Percentiles rank a stretch among this genome's conserved stretches.
phyloP scores from a whole-genome alignment of 2,329 filamentous ascomycete genomes.

The Onygena corvina region DNA sequence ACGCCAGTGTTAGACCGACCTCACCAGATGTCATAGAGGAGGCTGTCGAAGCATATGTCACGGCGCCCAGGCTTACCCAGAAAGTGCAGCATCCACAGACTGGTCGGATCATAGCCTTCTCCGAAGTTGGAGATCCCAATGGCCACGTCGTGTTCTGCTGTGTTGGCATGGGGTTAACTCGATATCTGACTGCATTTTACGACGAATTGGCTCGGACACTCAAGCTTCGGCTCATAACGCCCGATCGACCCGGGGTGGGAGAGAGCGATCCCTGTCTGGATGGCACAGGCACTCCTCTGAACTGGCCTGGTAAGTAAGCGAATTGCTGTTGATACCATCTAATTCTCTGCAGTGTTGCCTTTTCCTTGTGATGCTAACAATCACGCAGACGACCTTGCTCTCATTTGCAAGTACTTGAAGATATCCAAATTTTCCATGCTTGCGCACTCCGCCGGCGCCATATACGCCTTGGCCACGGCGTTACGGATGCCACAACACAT shows the following conservation, averaged over 20 bases:
- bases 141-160: constrained; percentile 92
- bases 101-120: constrained; percentile 83
- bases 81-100: constrained; percentile 78
- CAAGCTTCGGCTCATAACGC: constrained; percentile 79
- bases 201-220: constrained; percentile 85
- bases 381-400: constrained; percentile 62
- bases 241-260: constrained; percentile 85
- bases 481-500: constrained; percentile 94
- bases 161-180: constrained; percentile 91
- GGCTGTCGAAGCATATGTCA: constrained; percentile 73
- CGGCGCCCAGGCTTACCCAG: constrained; percentile 72
- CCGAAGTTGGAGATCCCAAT: constrained; percentile 84
- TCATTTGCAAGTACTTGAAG: constrained; percentile 81
- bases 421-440: constrained; percentile 94
- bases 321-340: neutral
- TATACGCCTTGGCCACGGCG: constrained; percentile 90
- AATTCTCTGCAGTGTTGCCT: neutral
- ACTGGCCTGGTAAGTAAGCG: constrained; percentile 70
- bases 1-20: constrained; percentile 42
- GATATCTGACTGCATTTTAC: constrained; percentile 94
- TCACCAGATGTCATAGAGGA: constrained; percentile 82
- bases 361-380: constrained; percentile 11
- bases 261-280: constrained; percentile 79
- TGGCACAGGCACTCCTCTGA: constrained; percentile 70
- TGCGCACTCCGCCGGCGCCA: constrained; percentile 92